Conservation (phyloP, 208 protist genomes). For the Phytomonas francai region DNA sequence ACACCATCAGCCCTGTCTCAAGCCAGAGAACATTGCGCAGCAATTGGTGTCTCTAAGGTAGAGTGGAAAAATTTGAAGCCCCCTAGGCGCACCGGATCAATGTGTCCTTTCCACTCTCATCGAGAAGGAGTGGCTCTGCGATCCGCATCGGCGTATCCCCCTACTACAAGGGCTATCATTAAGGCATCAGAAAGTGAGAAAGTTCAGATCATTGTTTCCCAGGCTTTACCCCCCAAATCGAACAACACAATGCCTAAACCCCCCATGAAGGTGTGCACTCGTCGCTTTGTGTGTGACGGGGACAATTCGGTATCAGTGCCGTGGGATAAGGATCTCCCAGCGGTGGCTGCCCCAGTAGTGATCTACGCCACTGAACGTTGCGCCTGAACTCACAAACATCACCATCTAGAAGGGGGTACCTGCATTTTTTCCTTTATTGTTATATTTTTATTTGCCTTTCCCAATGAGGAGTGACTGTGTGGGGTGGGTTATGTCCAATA, state of each 20-base stretch:
- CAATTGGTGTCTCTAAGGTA: neutral
- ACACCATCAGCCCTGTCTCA: neutral
- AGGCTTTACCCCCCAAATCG: neutral
- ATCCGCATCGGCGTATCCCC: neutral
- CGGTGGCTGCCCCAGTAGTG: neutral
- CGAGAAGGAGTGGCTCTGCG: neutral
- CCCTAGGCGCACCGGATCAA: neutral
- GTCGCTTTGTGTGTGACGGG: slow-evolving; percentile 4
- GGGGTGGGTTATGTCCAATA: neutral
- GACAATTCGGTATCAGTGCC: neutral
- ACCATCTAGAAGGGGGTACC: neutral
- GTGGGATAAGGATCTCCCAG: neutral
- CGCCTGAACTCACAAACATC: neutral
- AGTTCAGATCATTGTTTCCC: neutral
- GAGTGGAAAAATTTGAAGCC: neutral
- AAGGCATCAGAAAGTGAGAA: neutral
- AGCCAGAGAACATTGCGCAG: neutral
- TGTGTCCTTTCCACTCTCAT: neutral
- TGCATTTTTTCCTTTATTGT: neutral
- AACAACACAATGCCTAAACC: slow-evolving; percentile 7
- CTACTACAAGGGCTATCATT: neutral
- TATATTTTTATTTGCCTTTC: neutral
- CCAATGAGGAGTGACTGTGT: neutral
- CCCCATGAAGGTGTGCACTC: slow-evolving; percentile 20
- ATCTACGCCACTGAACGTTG: neutral